Percentiles rank a stretch among this genome's conserved stretches.
Conservation (phyloP, 257 asterid species). For the Solanum clarkiae region DNA sequence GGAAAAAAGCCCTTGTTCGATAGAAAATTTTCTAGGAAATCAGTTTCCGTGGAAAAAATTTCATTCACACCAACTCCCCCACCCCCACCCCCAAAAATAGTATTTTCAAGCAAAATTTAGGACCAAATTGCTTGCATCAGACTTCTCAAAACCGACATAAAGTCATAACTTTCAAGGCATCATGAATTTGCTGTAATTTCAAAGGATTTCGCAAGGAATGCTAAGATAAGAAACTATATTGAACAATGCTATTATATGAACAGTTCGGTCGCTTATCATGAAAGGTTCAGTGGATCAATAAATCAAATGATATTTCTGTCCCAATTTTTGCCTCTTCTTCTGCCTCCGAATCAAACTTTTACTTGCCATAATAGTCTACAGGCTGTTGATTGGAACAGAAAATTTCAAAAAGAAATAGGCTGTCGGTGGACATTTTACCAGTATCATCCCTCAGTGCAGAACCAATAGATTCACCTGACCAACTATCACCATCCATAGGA, state of each 20-base stretch:
- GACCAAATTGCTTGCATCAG: neutral
- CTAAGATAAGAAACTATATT: neutral
- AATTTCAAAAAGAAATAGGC: neutral
- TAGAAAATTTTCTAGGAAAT: too few species aligned
- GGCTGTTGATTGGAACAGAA: neutral
- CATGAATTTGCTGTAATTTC: neutral
- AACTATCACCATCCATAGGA: neutral
- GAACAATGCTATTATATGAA: neutral
- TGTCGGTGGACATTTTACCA: neutral
- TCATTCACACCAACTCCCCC: too few species aligned
- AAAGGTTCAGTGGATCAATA: neutral
- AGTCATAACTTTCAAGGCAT: neutral
- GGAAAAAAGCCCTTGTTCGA: too few species aligned
- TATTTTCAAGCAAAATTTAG: neutral
- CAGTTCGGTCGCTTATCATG: neutral
- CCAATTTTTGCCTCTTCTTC: neutral
- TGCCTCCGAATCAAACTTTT: neutral
- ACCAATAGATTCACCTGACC: neutral
- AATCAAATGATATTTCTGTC: neutral
- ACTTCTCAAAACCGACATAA: neutral
- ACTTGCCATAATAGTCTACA: neutral
- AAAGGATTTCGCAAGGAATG: neutral
- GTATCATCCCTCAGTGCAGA: neutral
- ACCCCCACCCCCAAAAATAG: neutral
- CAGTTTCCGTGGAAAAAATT: too few species aligned